Conservation (phyloP, 257 asterid genomes). For the Leptodermis oblonga region DNA sequence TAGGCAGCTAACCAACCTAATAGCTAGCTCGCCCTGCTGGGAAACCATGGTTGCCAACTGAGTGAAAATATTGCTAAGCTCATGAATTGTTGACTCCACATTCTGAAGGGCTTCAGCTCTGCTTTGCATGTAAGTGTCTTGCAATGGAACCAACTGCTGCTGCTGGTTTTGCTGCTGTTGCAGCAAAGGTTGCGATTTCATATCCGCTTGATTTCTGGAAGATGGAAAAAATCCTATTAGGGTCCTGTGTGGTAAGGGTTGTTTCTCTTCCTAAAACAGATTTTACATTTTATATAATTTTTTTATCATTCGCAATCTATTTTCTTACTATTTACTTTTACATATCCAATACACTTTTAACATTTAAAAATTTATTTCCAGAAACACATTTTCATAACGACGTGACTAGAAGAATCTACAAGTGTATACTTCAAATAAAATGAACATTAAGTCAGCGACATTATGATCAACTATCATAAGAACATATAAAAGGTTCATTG, state of each 20-base stretch:
- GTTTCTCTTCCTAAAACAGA: no score
- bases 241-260: no score
- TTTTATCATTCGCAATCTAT: no score
- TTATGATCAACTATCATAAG: background rate
- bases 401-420: slow-evolving; percentile 10
- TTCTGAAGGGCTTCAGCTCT: slow-evolving; percentile 92
- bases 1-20: slow-evolving; percentile 43
- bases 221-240: background rate
- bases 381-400: no score
- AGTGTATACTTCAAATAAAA: no score
- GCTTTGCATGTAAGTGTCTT: slow-evolving; percentile 93
- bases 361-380: no score
- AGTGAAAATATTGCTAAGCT: slow-evolving; percentile 75
- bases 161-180: slow-evolving; percentile 75
- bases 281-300: no score
- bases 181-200: slow-evolving; percentile 68
- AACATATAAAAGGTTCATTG: background rate
- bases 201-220: slow-evolving; percentile 62
- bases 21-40: slow-evolving; percentile 91
- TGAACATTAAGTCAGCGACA: no score
- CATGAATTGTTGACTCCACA: slow-evolving; percentile 88
- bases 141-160: slow-evolving; percentile 74
- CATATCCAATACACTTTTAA: no score
- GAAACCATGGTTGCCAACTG: slow-evolving; percentile 92
- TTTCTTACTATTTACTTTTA: no score